These are phyloP conservation scores for Lodderomyces elongisporus DNA, from an alignment of 1,139 yeast genomes.

Conservation along the genomic window DNA sequence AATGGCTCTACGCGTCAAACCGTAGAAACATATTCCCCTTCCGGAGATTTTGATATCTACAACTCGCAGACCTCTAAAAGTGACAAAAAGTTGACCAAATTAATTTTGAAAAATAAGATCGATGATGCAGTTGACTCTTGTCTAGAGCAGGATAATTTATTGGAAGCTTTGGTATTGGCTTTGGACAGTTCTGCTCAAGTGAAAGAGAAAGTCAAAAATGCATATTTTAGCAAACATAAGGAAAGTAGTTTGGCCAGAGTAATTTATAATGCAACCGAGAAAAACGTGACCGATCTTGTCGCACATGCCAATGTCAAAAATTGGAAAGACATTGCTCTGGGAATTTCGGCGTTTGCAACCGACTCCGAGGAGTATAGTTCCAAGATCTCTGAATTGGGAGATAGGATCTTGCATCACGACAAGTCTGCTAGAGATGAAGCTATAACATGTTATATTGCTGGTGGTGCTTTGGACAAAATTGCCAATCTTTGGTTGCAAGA, in stretches of 20 bases:
- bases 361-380: constrained; percentile 45
- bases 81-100: constrained; percentile 47
- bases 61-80: constrained; percentile 17
- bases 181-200: constrained; percentile 60
- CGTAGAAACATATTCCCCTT: constrained; percentile 30
- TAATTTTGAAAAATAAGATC: constrained; percentile 59
- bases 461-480: constrained; percentile 74
- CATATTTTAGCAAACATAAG: constrained; percentile 60
- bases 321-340: constrained; percentile 80
- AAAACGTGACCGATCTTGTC: constrained; percentile 67
- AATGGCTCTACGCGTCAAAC: constrained; percentile 20
- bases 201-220: constrained; percentile 64
- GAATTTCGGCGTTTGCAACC: constrained; percentile 55
- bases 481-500: constrained; percentile 83
- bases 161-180: constrained; percentile 82
- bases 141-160: constrained; percentile 55
- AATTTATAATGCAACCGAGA: constrained; percentile 58
- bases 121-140: constrained; percentile 67
- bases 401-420: constrained; percentile 41
- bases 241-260: constrained; percentile 65
- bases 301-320: constrained; percentile 68
- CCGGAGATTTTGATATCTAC: constrained; percentile 41
- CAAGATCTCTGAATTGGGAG: constrained; percentile 68
- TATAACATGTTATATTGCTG: constrained; percentile 72
- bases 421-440: constrained; percentile 58